These are phyloP conservation scores for Salix viminalis DNA, from an alignment of 345 rosid genomes.

Conservation along the genomic window DNA sequence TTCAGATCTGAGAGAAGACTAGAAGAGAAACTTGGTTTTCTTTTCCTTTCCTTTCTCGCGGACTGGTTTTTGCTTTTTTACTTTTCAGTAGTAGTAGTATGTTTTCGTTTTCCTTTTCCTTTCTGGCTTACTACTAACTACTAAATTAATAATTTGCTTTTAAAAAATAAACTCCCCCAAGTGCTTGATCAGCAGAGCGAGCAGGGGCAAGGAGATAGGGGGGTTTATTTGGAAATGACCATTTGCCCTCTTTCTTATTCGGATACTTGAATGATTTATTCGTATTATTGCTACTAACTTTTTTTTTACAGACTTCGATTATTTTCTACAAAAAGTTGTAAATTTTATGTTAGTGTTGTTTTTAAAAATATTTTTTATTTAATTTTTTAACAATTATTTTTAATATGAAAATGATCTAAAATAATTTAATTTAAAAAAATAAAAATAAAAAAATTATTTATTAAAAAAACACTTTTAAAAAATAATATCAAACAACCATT, in stretches of 20 bases:
- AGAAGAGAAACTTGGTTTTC: not conserved
- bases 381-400: too few species aligned
- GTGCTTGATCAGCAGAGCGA: not conserved
- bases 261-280: not conserved
- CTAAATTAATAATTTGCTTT: not conserved
- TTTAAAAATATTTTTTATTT: too few species aligned
- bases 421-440: too few species aligned
- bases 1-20: conserved; percentile 26
- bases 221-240: not conserved
- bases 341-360: too few species aligned
- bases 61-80: not conserved
- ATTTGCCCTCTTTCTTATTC: not conserved
- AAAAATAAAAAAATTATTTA: too few species aligned
- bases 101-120: not conserved
- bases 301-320: too few species aligned
- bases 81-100: not conserved
- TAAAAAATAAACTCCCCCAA: not conserved
- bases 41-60: not conserved
- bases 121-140: not conserved
- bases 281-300: not conserved
- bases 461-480: too few species aligned
- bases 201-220: not conserved
- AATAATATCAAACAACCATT: too few species aligned
- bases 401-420: too few species aligned
- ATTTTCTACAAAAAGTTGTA: too few species aligned